Conservation (phyloP, 2,329 filamentous ascomycete species). For the Alternaria metachromatica region DNA sequence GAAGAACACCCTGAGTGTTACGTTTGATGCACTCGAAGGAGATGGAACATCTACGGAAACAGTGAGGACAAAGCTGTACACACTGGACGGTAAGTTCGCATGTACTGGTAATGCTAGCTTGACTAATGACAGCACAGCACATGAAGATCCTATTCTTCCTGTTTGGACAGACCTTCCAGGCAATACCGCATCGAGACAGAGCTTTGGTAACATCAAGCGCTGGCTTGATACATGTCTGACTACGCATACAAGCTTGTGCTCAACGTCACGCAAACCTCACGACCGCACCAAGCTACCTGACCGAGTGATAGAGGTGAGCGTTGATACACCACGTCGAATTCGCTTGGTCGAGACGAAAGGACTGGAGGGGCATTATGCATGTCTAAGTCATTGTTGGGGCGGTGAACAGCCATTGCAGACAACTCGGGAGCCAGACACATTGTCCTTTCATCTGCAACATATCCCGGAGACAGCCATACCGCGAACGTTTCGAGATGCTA, state of each 20-base stretch:
- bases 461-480: not conserved
- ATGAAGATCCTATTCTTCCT: not conserved
- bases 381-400: not conserved
- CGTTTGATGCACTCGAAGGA: too few relatives aligned
- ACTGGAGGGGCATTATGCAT: not conserved
- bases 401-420: not conserved
- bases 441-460: not conserved
- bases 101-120: too few relatives aligned
- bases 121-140: not conserved
- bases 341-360: not conserved
- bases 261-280: not conserved
- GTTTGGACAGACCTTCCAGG: not conserved
- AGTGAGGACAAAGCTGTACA: too few relatives aligned
- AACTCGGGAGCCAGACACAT: not conserved
- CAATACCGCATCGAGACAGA: not conserved
- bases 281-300: not conserved
- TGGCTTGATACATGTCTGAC: not conserved
- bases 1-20: too few relatives aligned
- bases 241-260: not conserved
- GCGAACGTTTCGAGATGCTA: conserved; percentile 5
- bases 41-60: too few relatives aligned
- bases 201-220: not conserved
- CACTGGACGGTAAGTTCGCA: too few relatives aligned
- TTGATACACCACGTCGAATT: not conserved
- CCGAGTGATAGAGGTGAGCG: not conserved